Percentiles rank a stretch among this genome's conserved stretches.
phyloP scores from a whole-genome alignment of 331 rosid species.

The Prunus yedoensis region DNA sequence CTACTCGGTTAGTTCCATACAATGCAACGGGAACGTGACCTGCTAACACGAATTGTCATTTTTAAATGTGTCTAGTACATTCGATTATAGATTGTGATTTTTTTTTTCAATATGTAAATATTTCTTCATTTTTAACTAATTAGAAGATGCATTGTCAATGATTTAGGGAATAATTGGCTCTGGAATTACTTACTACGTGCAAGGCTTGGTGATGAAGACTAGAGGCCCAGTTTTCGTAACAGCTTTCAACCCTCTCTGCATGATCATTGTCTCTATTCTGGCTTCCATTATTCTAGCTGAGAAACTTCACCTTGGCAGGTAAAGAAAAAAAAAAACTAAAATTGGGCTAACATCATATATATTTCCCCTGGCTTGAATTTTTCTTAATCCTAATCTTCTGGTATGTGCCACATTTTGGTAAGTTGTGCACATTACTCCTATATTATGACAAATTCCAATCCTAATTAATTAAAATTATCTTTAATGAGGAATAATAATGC shows the following conservation, averaged over 20 bases:
- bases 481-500: neutral
- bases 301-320: conserved; percentile 78
- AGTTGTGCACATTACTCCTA: neutral
- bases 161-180: conserved; percentile 68
- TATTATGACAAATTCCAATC: neutral
- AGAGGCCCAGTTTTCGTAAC: conserved; percentile 90
- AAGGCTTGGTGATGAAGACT: conserved; percentile 59
- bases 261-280: conserved; percentile 59
- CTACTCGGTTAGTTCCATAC: conserved; percentile 42
- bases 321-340: neutral
- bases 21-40: too few species aligned
- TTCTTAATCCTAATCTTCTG: too few species aligned
- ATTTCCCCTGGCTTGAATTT: neutral
- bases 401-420: neutral
- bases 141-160: neutral
- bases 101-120: too few species aligned
- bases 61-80: neutral
- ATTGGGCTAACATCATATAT: neutral
- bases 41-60: neutral
- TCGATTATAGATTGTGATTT: too few species aligned
- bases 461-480: neutral
- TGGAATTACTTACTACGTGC: conserved; percentile 68
- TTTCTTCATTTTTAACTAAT: neutral
- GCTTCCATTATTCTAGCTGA: conserved; percentile 58
- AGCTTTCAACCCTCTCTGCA: conserved; percentile 80